Evolutionary conservation across 2,329 filamentous ascomycete genomes (phyloP).

Genomic region (Cercospora zeae-maydis): DNA sequence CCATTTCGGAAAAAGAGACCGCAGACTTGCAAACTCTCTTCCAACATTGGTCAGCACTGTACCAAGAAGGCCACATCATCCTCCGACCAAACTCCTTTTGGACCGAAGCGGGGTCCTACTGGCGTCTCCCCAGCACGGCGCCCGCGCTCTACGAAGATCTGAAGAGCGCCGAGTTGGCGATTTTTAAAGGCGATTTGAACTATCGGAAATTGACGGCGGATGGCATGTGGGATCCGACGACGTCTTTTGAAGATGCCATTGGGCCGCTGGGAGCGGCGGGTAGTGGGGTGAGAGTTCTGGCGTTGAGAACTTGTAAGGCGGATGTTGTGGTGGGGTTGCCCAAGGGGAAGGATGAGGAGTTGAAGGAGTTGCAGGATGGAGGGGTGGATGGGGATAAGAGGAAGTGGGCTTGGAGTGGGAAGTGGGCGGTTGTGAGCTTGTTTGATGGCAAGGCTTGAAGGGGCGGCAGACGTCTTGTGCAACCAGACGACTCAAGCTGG

Average conservation of each 20-base stretch:
- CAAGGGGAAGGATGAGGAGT: slow-evolving; percentile 74
- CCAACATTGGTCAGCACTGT: slow-evolving; percentile 71
- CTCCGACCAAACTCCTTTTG: slow-evolving; percentile 86
- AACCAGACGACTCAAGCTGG: background rate
- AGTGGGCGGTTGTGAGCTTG: slow-evolving; percentile 91
- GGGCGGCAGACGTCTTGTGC: no score
- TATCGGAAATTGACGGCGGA: slow-evolving; percentile 90
- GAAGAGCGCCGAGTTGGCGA: slow-evolving; percentile 76
- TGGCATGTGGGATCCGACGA: slow-evolving; percentile 84
- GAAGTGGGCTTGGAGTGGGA: slow-evolving; percentile 93
- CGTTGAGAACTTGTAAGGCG: slow-evolving; percentile 91
- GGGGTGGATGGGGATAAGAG: slow-evolving; percentile 67
- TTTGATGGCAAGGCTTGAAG: slow-evolving; percentile 59
- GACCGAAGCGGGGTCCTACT: slow-evolving; percentile 84
- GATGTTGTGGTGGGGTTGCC: slow-evolving; percentile 91
- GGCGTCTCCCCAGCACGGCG: slow-evolving; percentile 71
- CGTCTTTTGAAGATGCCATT: slow-evolving; percentile 77
- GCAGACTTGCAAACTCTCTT: slow-evolving; percentile 73
- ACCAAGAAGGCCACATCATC: slow-evolving; percentile 78
- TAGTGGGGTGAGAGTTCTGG: slow-evolving; percentile 79
- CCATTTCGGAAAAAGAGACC: slow-evolving; percentile 65
- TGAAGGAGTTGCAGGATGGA: slow-evolving; percentile 64
- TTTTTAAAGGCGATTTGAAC: slow-evolving; percentile 97
- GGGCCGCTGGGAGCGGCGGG: slow-evolving; percentile 78
- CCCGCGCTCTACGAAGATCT: slow-evolving; percentile 71